These are phyloP conservation scores for Sherardia arvensis DNA, from an alignment of 257 asterid species.

Conservation along the genomic window DNA sequence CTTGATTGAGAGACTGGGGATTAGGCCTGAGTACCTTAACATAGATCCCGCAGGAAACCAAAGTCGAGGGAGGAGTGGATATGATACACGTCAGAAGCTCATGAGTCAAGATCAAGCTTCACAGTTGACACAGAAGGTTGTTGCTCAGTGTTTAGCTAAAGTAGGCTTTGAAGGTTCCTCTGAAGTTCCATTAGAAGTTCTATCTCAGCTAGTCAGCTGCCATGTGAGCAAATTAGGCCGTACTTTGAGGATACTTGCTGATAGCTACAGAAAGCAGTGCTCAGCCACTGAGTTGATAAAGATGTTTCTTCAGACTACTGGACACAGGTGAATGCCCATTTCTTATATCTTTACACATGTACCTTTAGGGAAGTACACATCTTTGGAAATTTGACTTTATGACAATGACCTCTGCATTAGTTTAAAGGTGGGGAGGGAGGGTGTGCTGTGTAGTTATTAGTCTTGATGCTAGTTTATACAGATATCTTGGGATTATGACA, in stretches of 20 bases:
- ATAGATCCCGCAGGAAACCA: conserved; percentile 65
- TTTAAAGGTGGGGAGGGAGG: too few species aligned
- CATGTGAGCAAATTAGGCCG: conserved; percentile 74
- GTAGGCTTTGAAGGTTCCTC: conserved; percentile 82
- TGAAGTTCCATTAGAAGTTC: conserved; percentile 57
- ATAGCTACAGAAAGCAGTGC: conserved; percentile 85
- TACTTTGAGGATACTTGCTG: conserved; percentile 65
- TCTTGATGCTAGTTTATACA: not conserved
- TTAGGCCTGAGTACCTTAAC: conserved; percentile 76
- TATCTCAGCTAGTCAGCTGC: conserved; percentile 66
- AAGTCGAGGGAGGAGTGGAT: conserved; percentile 51
- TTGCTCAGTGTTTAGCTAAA: conserved; percentile 57
- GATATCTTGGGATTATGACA: not conserved
- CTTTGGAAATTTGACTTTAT: not conserved
- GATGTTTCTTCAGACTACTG: conserved; percentile 85
- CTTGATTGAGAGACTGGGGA: conserved; percentile 97
- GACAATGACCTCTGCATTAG: not conserved
- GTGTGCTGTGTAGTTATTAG: not conserved
- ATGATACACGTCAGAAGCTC: conserved; percentile 46
- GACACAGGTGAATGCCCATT: conserved; percentile 53
- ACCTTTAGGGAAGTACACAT: not conserved
- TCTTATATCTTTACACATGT: conserved; percentile 13
- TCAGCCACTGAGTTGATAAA: conserved; percentile 74
- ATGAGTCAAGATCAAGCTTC: conserved; percentile 75
- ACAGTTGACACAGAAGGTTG: conserved; percentile 61